Evolutionary conservation across 257 asterid species (phyloP), one percentile per base, ranked within the genome.

Genomic region (Solanum tarapatanum): DNA sequence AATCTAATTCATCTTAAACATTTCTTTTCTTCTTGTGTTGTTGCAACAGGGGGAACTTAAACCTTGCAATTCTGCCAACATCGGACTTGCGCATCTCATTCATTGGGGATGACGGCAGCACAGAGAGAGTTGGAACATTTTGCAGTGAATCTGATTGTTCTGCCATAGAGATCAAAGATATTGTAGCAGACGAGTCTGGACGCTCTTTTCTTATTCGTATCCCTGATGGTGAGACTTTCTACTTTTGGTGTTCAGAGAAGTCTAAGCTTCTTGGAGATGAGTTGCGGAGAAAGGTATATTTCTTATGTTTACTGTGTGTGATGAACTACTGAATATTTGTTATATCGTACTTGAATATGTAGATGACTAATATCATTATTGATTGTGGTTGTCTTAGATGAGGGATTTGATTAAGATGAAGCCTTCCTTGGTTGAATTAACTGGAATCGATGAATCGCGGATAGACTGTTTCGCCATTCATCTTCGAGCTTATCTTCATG

Each of bases 241-340:
- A 95, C 88, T 97, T 93, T 87, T 97, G 99, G 93, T 91, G 90
- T 84, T 93, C 96, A 28, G 99, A 97, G 89, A 96, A 93, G 90
- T 96, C 97, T 74, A 93, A 88, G 92, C 92, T 95, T 37, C 88
- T 92, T 64, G 99, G 99, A 32, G 87, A 88, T 17, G 99, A 97
- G 88, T 92, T 95, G 92, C 93, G 94, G 8, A 87, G 91, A 89
- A 96, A 97, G 98, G 99, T 95, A 82, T 32, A 33, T 83, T 2
- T 33, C 17, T 26, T 76, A 36, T 72, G 51, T 39, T 23, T 77
- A 23, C 82, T 73, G 69, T 21, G 23, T 62, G 30, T 62, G 66
- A 77, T 58, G 87, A 87, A 70, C 36, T 70, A 10, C 8, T 75
- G 33, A 51, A 51, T 64, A 83, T 48, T 69, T 62, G 55, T 55